Conservation (phyloP, 2,329 filamentous ascomycete species). For the Cytospora piceicola region DNA sequence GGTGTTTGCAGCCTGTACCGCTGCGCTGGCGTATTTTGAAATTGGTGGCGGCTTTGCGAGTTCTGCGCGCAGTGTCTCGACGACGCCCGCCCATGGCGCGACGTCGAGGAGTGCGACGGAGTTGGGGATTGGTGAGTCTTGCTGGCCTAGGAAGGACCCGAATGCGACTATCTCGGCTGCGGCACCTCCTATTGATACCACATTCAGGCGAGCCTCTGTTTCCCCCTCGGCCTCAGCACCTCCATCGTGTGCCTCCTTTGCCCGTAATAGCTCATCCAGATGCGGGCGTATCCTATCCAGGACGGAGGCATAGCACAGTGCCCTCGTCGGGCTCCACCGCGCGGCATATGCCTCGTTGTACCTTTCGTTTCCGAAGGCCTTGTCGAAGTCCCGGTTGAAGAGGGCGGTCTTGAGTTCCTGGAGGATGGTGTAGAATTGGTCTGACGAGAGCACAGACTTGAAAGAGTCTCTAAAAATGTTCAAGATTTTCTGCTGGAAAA, state of each 20-base stretch:
- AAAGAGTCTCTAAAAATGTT: constrained; percentile 74
- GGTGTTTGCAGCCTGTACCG: constrained; percentile 48
- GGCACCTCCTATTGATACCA: constrained; percentile 59
- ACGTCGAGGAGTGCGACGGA: constrained; percentile 75
- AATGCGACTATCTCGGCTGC: constrained; percentile 65
- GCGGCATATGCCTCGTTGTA: constrained; percentile 83
- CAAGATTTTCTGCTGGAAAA: constrained; percentile 50
- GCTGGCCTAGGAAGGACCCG: constrained; percentile 47
- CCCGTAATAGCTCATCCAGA: constrained; percentile 34
- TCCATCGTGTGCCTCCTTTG: background rate
- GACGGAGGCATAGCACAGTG: constrained; percentile 75
- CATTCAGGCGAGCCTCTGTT: constrained; percentile 36
- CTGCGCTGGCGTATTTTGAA: constrained; percentile 35
- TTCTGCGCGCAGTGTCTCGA: constrained; percentile 59
- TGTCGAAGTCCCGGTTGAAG: constrained; percentile 81
- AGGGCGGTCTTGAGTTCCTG: constrained; percentile 85
- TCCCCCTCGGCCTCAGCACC: background rate
- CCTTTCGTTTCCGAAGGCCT: constrained; percentile 74
- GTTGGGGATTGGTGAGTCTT: constrained; percentile 33
- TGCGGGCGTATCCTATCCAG: constrained; percentile 46
- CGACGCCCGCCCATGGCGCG: constrained; percentile 73
- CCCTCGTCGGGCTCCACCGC: constrained; percentile 86
- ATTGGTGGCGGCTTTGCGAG: constrained; percentile 57
- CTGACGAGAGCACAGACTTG: constrained; percentile 50
- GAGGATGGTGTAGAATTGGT: constrained; percentile 59